A percentile compares a stretch with the other conserved stretches of the same genome.
Conservation (phyloP, 768 basidiomycete genomes). For the Tylopilus sp. region DNA sequence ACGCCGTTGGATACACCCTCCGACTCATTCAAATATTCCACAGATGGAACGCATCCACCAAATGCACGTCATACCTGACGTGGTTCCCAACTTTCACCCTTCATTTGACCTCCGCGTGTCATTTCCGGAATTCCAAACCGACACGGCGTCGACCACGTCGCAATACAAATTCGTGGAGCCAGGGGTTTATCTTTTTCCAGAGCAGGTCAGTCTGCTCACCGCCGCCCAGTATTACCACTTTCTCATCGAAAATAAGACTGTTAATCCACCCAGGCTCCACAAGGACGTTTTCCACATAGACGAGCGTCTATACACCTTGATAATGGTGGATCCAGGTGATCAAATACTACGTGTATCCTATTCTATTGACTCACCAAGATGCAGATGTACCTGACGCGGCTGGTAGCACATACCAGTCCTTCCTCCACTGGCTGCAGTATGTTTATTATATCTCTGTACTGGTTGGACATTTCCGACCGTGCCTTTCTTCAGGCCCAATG, state of each 20-base stretch:
- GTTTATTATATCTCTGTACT: conserved; percentile 17
- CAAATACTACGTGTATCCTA: conserved; percentile 22
- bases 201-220: conserved; percentile 49
- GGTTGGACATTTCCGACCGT: not conserved
- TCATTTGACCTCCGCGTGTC: conserved; percentile 71
- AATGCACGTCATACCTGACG: conserved; percentile 88
- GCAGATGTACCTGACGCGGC: conserved; percentile 80
- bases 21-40: not conserved
- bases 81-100: conserved; percentile 69
- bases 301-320: conserved; percentile 76
- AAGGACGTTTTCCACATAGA: conserved; percentile 82
- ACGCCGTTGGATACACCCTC: not conserved
- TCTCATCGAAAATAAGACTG: conserved; percentile 45
- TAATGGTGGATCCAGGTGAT: conserved; percentile 85
- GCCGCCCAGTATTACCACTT: not conserved
- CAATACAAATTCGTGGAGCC: conserved; percentile 54
- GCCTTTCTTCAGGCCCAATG: conserved; percentile 61
- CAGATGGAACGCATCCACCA: conserved; percentile 93
- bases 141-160: conserved; percentile 19
- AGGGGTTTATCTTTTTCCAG: conserved; percentile 62
- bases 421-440: conserved; percentile 85
- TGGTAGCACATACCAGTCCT: conserved; percentile 62
- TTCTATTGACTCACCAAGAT: conserved; percentile 7
- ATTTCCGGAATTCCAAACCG: conserved; percentile 37
- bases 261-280: conserved; percentile 58